A percentile compares a stretch with the other conserved stretches of the same genome.
Evolutionary conservation across 75 land plant genomes (phyloP).

Genomic region (Ceratopteris richardii): DNA sequence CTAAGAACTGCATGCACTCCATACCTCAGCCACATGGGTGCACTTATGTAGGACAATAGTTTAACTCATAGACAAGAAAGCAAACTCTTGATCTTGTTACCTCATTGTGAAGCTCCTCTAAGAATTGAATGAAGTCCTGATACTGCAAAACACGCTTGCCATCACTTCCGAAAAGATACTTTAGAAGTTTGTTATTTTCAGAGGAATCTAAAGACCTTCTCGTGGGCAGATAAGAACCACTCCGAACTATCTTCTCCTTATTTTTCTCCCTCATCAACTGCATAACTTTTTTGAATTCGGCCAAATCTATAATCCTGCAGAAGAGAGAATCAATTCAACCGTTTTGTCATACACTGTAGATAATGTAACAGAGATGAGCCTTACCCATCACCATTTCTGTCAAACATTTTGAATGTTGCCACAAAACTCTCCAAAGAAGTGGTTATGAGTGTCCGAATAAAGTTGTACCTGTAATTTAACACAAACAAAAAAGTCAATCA

Average conservation of each 20-base stretch:
- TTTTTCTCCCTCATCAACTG: constrained; percentile 1
- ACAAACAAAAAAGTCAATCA: too few species aligned
- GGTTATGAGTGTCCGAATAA: constrained; percentile 28
- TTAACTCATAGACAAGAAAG: too few species aligned
- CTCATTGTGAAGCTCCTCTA: constrained; percentile 13
- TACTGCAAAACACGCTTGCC: constrained; percentile 5
- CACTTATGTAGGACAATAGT: too few species aligned
- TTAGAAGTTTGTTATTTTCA: constrained; percentile 5
- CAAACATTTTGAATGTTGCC: constrained; percentile 30
- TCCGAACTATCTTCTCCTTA: neutral
- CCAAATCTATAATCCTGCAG: neutral
- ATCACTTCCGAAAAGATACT: constrained; percentile 13
- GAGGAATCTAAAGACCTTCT: constrained; percentile 4
- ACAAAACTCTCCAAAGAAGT: constrained; percentile 20
- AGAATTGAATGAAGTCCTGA: constrained; percentile 5
- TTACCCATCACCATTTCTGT: constrained; percentile 32
- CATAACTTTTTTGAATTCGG: constrained; percentile 1
- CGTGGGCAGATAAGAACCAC: neutral
- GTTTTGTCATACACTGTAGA: neutral
- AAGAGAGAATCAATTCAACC: neutral
- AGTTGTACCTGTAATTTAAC: constrained; percentile 28
- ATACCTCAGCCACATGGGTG: too few species aligned
- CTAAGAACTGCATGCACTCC: too few species aligned
- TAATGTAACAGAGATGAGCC: neutral
- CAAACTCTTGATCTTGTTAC: constrained; percentile 8